Base-by-base conservation (phyloP, 768 basidiomycete species). In the Lentinula guzmanii region DNA sequence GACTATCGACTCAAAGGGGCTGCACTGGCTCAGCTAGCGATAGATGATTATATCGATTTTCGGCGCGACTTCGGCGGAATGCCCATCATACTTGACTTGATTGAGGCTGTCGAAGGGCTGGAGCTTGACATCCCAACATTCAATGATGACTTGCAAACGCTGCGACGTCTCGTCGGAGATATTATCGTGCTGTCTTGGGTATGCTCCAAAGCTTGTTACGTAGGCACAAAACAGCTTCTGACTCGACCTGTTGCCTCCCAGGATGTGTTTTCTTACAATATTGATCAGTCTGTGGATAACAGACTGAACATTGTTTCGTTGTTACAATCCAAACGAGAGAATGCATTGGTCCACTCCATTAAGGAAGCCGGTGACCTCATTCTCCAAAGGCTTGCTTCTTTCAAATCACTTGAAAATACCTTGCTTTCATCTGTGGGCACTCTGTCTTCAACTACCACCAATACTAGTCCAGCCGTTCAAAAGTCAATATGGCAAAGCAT, bases 201-300 rank as follows among this genome's bases (percentile, higher is more conserved):
- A 69, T 46, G 74, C 68, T 39, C 39, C 59, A 52, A 13, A 39
- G 13, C 37, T 8, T 13, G 56, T 54, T 16, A 28, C 41, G 50
- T 24, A 42, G n/a, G 39, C 52, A 8, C 55, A 45, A n/a, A 62
- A 51, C 39, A 54, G 46, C 24, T 57, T 61, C n/a, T 55, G 54
- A 64, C 11, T 33, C n/a, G n/a, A 46, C 28, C 28, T 37, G 21
- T 50, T 46, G 6, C 60, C 31, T 33, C 60, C 21, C 62, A 89
- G 87, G 88, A 89, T 65, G 76, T 88, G 5, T 73, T 81, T 1
- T 78, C 85, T 0, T 88, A 79, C 67, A 84, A 82, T 65, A 71
- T 73, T 15, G 73, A 79, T 34, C 79, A 80, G 64, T 68, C 69
- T 33, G 65, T 46, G 45, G 72, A 67, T 28, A 74, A 77, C 33